Conservation (phyloP, 2,329 filamentous ascomycete species). For the Cytospora piceae region DNA sequence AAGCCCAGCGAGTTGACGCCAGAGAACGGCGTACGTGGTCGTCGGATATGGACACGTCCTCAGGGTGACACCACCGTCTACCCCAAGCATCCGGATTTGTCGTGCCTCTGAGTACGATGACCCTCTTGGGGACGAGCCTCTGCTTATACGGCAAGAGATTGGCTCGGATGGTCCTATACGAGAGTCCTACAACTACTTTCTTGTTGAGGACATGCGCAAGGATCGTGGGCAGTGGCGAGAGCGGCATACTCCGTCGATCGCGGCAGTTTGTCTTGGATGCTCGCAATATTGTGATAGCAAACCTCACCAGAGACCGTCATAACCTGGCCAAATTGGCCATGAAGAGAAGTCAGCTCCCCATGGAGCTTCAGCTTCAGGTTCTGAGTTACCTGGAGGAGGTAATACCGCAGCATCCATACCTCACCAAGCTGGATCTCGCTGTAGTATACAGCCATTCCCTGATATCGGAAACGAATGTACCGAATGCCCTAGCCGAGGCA, state of each 20-base stretch:
- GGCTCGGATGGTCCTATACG: constrained; percentile 10
- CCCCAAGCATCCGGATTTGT: not conserved
- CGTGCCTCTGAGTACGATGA: not conserved
- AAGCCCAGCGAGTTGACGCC: constrained; percentile 11
- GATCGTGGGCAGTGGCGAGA: not conserved
- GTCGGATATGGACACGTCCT: constrained; percentile 2
- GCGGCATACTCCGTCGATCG: constrained; percentile 13
- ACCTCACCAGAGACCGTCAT: not conserved
- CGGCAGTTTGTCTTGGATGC: constrained; percentile 20
- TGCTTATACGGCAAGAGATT: constrained; percentile 17
- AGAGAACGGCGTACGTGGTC: constrained; percentile 13
- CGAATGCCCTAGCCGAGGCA: not conserved
- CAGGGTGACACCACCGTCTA: constrained; percentile 5
- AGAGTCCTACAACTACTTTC: not conserved
- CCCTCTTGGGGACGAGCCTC: not conserved
- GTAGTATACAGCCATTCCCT: constrained; percentile 18
- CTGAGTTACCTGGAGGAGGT: constrained; percentile 9
- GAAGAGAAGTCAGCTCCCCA: constrained; percentile 9
- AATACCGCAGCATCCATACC: constrained; percentile 7
- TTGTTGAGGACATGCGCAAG: not conserved
- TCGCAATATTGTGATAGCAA: not conserved
- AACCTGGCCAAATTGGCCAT: constrained; percentile 3
- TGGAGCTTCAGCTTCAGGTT: constrained; percentile 18
- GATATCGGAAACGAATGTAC: not conserved
- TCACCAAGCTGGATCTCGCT: constrained; percentile 18